Evolutionary conservation across 2,329 filamentous ascomycete genomes (phyloP).

Genomic region (Scedosporium minutisporum): DNA sequence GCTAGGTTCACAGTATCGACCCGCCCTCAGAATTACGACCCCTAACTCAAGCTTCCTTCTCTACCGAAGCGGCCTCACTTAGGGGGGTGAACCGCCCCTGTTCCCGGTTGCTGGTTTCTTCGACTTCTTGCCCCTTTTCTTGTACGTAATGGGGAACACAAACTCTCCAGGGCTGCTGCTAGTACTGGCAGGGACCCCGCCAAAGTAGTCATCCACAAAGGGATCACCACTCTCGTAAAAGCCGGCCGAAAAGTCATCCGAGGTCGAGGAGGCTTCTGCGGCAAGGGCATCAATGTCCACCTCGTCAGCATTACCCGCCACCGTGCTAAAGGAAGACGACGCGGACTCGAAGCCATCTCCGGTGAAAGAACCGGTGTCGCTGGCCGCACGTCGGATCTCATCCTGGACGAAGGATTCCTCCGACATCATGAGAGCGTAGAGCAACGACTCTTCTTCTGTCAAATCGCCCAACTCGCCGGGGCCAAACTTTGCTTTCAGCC

Average conservation of each 20-base stretch:
- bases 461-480: constrained; percentile 59
- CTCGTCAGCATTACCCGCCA: constrained; percentile 38
- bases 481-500: constrained; percentile 70
- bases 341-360: constrained; percentile 32
- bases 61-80: not conserved
- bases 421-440: constrained; percentile 57
- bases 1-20: no score
- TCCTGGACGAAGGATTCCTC: constrained; percentile 49
- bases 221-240: constrained; percentile 4
- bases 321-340: constrained; percentile 30
- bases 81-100: not conserved
- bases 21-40: no score
- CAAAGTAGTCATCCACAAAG: constrained; percentile 38
- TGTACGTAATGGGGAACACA: constrained; percentile 35
- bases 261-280: constrained; percentile 21
- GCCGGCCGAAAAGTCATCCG: constrained; percentile 21
- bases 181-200: constrained; percentile 55
- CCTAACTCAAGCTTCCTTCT: no score
- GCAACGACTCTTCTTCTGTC: constrained; percentile 55
- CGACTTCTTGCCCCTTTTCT: constrained; percentile 7
- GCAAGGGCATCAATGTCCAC: constrained; percentile 44
- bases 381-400: constrained; percentile 42
- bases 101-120: not conserved
- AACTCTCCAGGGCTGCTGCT: constrained; percentile 40
- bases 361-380: constrained; percentile 39